Conservation (phyloP, 1,284 basidiomycete genomes). For the Ceratobasidium sp. region DNA sequence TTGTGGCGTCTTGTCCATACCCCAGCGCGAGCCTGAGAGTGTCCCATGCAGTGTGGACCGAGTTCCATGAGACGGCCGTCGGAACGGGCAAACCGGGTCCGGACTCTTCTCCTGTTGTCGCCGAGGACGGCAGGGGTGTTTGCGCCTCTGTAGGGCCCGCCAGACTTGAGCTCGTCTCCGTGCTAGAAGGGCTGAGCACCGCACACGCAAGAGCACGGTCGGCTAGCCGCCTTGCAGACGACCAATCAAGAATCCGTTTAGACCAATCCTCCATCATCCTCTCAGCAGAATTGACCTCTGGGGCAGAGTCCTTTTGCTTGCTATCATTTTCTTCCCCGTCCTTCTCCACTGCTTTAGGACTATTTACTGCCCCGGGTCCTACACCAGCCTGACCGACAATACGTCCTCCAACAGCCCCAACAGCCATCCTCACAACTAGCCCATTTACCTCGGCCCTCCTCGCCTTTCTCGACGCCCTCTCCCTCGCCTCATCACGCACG, state of each 20-base stretch:
- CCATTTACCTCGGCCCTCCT: constrained; percentile 82
- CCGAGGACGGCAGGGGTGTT: background rate
- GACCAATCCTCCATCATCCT: constrained; percentile 37
- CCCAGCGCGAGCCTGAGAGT: constrained; percentile 26
- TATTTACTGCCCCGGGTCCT: constrained; percentile 28
- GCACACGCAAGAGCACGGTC: constrained; percentile 30
- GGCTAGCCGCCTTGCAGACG: constrained; percentile 32
- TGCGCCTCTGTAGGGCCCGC: background rate
- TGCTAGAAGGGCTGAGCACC: background rate
- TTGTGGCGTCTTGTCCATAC: background rate
- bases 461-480: constrained; percentile 71
- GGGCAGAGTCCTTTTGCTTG: background rate
- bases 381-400: constrained; percentile 63
- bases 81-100: constrained; percentile 8
- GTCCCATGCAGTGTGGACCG: constrained; percentile 24
- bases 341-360: constrained; percentile 59
- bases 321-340: constrained; percentile 60
- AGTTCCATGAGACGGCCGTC: constrained; percentile 27
- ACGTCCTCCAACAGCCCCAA: constrained; percentile 78
- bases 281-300: background rate
- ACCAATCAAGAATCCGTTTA: constrained; percentile 26
- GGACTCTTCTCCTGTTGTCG: background rate
- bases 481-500: constrained; percentile 68
- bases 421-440: constrained; percentile 81
- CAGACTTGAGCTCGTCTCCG: too few relatives aligned